Base-by-base conservation (phyloP, 2,329 filamentous ascomycete genomes). In the Rutstroemia sydowiana region DNA sequence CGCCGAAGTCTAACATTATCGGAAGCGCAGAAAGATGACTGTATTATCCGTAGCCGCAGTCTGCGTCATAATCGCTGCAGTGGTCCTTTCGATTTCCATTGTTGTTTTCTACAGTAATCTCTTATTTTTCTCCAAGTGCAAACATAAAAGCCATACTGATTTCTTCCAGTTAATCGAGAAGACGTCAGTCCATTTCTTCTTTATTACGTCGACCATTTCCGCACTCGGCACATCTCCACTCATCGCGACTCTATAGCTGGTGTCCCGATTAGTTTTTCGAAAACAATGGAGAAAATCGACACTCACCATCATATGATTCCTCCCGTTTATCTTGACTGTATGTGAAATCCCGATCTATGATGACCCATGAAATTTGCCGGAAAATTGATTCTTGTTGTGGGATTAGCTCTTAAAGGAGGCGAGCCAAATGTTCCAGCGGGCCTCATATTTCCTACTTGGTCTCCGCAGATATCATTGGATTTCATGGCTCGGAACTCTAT, bases 231-330 rank as follows among this genome's bases (percentile, higher is more conserved):
- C 10, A 45, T 45, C 11, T 45, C 48, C 20, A 39, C 40, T 37
- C 31, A 23, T n/a, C 30, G 16, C 1, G 20, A 36, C 5, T 41
- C 37, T 4, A 14, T 31, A 2, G 13, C 23, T 36, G 16, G n/a
- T 2, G 20, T 16, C 30, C 43, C 21, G 11, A n/a, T 34, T 3
- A 14, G 5, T 16, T 6, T 10, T 20, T 23, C 13, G 8, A 28
- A n/a, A 20, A 37, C 1, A 28, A 7, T 30, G 11, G 20, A 37
- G 31, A 45, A 45, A n/a, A 50, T 45, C 26, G 48, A 50, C 32
- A 39, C 40, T 13, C 31, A 45, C 20, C 48, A 50, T n/a, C 48
- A 45, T 30, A 50, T 45, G n/a, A 30, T 50, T 13, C 31, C 48
- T 2, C 31, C 30, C 8, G 31, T 28, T 14, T 50, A 50, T 11